A percentile compares a stretch with the other conserved stretches of the same genome.
phyloP scores from a whole-genome alignment of 1,139 yeast species.

The Geotrichum bryndzae region DNA sequence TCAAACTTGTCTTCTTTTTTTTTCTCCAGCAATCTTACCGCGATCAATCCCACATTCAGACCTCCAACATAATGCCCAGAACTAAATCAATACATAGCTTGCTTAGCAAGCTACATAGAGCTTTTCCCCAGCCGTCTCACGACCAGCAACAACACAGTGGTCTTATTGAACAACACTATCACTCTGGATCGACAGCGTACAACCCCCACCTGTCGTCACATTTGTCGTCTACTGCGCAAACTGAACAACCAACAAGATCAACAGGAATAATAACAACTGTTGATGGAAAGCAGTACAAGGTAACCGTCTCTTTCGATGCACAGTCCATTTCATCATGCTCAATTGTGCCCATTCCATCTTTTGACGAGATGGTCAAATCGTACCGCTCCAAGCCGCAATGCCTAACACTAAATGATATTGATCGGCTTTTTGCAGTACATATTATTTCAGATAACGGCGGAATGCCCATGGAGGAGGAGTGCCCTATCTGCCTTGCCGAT shows the following conservation, averaged over 20 bases:
- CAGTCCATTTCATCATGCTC: neutral
- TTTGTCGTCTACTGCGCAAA: neutral
- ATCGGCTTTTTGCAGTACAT: neutral
- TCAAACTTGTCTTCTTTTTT: neutral
- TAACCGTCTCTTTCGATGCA: neutral
- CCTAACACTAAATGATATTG: constrained; percentile 6
- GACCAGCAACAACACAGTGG: neutral
- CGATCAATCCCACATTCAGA: neutral
- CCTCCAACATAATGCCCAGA: neutral
- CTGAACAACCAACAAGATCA: neutral
- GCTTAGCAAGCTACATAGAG: neutral
- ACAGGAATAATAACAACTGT: neutral
- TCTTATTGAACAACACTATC: neutral
- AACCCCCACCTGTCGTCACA: neutral
- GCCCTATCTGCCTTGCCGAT: neutral
- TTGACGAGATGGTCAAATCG: constrained; percentile 2
- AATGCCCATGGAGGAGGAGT: neutral
- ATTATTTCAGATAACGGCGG: neutral
- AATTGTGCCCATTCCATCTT: constrained; percentile 1
- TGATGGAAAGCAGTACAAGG: constrained; percentile 2
- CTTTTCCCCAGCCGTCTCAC: neutral
- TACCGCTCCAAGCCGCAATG: constrained; percentile 9
- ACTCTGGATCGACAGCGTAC: neutral
- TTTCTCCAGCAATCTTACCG: neutral
- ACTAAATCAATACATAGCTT: neutral